Percentiles rank a stretch among this genome's conserved stretches.
Conservation (phyloP, 2,329 filamentous ascomycete species). For the Pseudocercospora vitis region DNA sequence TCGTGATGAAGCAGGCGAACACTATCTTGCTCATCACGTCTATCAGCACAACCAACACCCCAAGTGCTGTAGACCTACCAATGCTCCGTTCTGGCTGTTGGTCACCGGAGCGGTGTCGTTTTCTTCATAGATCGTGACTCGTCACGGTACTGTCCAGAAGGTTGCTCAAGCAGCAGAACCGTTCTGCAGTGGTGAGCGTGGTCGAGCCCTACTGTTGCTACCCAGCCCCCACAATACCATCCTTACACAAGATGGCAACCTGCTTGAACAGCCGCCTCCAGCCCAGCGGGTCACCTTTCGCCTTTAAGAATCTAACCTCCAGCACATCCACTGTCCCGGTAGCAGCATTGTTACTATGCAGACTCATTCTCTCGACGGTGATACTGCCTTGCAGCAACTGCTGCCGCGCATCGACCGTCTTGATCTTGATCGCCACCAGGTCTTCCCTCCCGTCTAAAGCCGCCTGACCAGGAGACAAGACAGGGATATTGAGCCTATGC, state of each 20-base stretch:
- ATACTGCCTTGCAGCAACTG: slow-evolving; percentile 76
- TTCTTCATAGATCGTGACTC: background rate
- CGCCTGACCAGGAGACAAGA: slow-evolving; percentile 48
- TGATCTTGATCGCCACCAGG: slow-evolving; percentile 61
- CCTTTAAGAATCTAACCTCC: slow-evolving; percentile 88
- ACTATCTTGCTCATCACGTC: too few species aligned
- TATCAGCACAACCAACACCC: background rate
- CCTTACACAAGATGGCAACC: slow-evolving; percentile 81
- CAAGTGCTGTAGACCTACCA: background rate
- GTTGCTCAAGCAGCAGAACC: too few species aligned
- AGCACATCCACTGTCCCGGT: slow-evolving; percentile 58
- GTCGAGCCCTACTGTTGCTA: background rate
- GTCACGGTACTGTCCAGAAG: background rate
- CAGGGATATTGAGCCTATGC: slow-evolving; percentile 79
- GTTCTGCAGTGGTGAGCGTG: too few species aligned
- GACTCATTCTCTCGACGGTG: slow-evolving; percentile 65
- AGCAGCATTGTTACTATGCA: slow-evolving; percentile 36
- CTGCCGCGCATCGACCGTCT: slow-evolving; percentile 68
- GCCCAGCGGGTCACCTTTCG: slow-evolving; percentile 92
- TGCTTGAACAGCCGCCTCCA: slow-evolving; percentile 98
- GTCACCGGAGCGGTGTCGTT: background rate
- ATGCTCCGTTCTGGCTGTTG: background rate
- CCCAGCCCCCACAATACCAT: slow-evolving; percentile 59
- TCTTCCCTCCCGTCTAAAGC: slow-evolving; percentile 51
- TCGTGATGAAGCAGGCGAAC: too few species aligned